Evolutionary conservation across 1,284 basidiomycete species (phyloP).

Genomic region (Kalmanozyma brasiliensis): DNA sequence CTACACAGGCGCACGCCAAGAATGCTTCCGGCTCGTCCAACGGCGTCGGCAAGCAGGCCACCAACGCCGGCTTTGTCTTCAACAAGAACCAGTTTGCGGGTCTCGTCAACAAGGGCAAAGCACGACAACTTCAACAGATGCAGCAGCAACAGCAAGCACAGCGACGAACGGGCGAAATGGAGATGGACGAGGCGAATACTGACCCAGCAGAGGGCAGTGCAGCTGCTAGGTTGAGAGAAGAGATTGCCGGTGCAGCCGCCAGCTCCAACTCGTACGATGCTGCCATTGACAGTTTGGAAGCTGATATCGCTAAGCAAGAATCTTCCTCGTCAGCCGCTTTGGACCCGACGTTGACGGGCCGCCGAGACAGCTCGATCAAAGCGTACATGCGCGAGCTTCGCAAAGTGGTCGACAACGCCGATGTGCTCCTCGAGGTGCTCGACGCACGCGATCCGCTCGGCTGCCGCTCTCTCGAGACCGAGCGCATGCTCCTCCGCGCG

Average conservation of each 20-base stretch:
- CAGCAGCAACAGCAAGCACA: conserved; percentile 33
- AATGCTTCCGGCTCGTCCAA: conserved; percentile 7
- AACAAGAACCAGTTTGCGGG: conserved; percentile 39
- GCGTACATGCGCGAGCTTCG: conserved; percentile 73
- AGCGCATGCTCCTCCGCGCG: conserved; percentile 50
- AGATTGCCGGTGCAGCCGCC: conserved; percentile 30
- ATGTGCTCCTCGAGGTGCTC: conserved; percentile 76
- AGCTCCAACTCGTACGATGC: conserved; percentile 13
- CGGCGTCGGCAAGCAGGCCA: conserved; percentile 29
- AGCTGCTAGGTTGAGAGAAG: conserved; percentile 17
- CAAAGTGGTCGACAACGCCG: conserved; percentile 91
- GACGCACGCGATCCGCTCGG: conserved; percentile 67
- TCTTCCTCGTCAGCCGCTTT: conserved; percentile 9
- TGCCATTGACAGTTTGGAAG: background rate
- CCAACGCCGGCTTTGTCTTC: conserved; percentile 41
- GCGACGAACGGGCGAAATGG: background rate
- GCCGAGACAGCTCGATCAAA: conserved; percentile 66
- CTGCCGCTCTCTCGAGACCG: conserved; percentile 71
- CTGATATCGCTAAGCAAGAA: background rate
- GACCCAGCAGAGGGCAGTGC: conserved; percentile 14
- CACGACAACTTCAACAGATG: conserved; percentile 25
- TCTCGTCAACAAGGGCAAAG: conserved; percentile 46
- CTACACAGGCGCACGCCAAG: conserved; percentile 23
- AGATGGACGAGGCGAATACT: background rate
- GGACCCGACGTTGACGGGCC: conserved; percentile 41